These are phyloP conservation scores for Cryphonectria parasitica DNA, from an alignment of 2,329 filamentous ascomycete species.

Conservation along the genomic window DNA sequence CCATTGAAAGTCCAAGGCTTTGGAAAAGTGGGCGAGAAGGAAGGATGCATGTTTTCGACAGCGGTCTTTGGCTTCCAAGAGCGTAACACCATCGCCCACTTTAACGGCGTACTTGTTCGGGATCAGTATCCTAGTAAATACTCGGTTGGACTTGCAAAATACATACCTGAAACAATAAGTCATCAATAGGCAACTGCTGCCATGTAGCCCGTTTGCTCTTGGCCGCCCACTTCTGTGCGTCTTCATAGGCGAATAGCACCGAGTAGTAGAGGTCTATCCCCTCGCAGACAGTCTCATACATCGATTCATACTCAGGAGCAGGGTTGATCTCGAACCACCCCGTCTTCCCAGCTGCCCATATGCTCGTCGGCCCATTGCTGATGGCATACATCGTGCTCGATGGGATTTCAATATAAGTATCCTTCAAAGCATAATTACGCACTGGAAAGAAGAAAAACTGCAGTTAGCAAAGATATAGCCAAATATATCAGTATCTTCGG, in stretches of 20 bases:
- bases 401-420: slow-evolving; percentile 58
- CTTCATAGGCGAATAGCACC: slow-evolving; percentile 60
- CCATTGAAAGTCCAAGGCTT: slow-evolving; percentile 49
- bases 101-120: slow-evolving; percentile 51
- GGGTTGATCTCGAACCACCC: slow-evolving; percentile 73
- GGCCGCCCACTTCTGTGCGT: slow-evolving; percentile 31
- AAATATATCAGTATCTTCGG: not conserved
- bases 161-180: slow-evolving; percentile 43
- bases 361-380: slow-evolving; percentile 55
- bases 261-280: slow-evolving; percentile 68
- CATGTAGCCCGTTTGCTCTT: slow-evolving; percentile 42
- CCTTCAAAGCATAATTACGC: slow-evolving; percentile 37
- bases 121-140: slow-evolving; percentile 19
- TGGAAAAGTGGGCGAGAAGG: slow-evolving; percentile 55
- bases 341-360: slow-evolving; percentile 68
- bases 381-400: slow-evolving; percentile 56
- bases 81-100: slow-evolving; percentile 56
- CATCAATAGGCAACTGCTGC: slow-evolving; percentile 36
- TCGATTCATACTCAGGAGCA: slow-evolving; percentile 56
- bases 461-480: slow-evolving; percentile 13
- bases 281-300: slow-evolving; percentile 64
- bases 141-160: not conserved
- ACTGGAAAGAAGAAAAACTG: slow-evolving; percentile 35
- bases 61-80: slow-evolving; percentile 52
- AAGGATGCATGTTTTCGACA: slow-evolving; percentile 56